phyloP scores from a whole-genome alignment of 345 rosid genomes.

The Brassica rapa region DNA sequence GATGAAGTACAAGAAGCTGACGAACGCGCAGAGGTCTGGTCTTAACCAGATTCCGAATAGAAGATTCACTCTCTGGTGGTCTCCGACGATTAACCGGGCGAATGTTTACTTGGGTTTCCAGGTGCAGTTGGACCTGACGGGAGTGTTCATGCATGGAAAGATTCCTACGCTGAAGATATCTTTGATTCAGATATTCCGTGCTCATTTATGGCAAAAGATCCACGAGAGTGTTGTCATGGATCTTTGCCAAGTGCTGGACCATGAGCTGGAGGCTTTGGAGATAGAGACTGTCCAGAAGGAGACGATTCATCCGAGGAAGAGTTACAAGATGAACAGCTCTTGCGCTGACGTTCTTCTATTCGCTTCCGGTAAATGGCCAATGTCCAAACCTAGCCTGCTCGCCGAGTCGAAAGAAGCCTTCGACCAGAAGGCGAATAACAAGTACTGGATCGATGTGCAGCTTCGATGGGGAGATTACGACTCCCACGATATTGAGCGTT shows the following conservation, averaged over 20 bases:
- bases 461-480: constrained; percentile 99
- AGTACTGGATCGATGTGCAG: constrained; percentile 98
- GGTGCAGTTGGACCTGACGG: constrained; percentile 97
- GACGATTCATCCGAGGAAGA: constrained; percentile 98
- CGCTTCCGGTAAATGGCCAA: constrained; percentile 99
- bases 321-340: constrained; percentile 99
- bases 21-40: constrained; percentile 99
- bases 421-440: constrained; percentile 97
- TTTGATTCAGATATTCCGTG: constrained; percentile 96
- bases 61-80: constrained; percentile 99
- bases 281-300: constrained; percentile 99
- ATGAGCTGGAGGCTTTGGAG: constrained; percentile 97
- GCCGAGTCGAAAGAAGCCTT: constrained; percentile 97
- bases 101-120: constrained; percentile 99
- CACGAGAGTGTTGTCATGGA: constrained; percentile 99
- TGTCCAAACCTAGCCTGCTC: constrained; percentile 99
- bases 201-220: constrained; percentile 98
- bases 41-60: constrained; percentile 97
- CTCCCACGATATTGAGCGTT: constrained; percentile 98
- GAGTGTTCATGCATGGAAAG: constrained; percentile 99
- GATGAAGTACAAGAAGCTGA: constrained; percentile 96
- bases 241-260: constrained; percentile 97
- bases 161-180: constrained; percentile 98
- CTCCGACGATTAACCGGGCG: constrained; percentile 94
- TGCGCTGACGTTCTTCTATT: constrained; percentile 98